Base-by-base conservation (phyloP, 2,329 filamentous ascomycete genomes). In the Dactylella cylindrospora region DNA sequence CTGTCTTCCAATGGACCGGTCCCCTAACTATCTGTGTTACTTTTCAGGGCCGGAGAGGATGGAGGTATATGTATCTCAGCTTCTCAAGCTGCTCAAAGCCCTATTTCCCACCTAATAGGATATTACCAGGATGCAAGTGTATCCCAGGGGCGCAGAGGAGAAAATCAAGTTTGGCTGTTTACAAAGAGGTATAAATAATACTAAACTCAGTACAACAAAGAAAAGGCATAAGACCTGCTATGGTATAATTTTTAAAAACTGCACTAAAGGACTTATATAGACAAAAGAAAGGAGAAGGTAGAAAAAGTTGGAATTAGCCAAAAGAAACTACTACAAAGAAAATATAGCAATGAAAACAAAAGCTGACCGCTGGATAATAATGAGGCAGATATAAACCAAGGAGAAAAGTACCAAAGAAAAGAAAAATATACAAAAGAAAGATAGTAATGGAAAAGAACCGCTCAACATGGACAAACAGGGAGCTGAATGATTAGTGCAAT, bases 151-250 rank as follows among this genome's bases (percentile, higher is more conserved):
- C 29, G 28, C n/a, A n/a, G 10, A 41, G 3, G 36, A 20, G 29
- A 17, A 32, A 38, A 43, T 19, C 26, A 35, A 22, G 12, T 20
- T 26, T 53, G 8, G 19, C 20, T 49, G 12, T 49, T 62, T 62
- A 62, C 55, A 62, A 62, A 39, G 41, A 43, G 52, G 23, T n/a
- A 60, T 36, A 46, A 29, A 26, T 46, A 19, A 19, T 12, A 44
- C 19, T 17, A 35, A 41, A n/a, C n/a, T n/a, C 9, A 35, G 12
- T 12, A 46, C n/a, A 28, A 13, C 7, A 35, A 49, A 12, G 13
- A 17, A 35, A 50, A 45, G 32, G 35, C 29, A 43, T 35, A 50
- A 17, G 44, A 25, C 49, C 31, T 38, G 47, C 55, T 50, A 32
- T 54, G 57, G 44, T 54, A 53, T 36, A 53, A 49, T 38, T 53